phyloP scores from a whole-genome alignment of 352 stramenopile genomes.

The Pythium rhizo-oryzae region DNA sequence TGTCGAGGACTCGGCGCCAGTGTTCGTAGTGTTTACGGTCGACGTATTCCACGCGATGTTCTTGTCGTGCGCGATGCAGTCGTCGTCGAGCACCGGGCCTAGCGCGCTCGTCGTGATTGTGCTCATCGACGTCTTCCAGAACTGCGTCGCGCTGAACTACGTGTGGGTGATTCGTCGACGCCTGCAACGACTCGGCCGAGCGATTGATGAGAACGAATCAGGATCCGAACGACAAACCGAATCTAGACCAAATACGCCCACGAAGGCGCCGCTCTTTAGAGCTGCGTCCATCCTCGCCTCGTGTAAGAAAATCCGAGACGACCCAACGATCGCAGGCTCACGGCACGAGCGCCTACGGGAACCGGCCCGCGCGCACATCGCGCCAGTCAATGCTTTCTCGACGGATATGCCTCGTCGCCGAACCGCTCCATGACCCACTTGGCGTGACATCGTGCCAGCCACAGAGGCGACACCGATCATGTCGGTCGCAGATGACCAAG shows the following conservation, averaged over 20 bases:
- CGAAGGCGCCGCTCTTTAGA: background rate
- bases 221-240: no score
- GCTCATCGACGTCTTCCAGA: conserved; percentile 16
- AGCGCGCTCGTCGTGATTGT: background rate
- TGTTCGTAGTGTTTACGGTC: conserved; percentile 16
- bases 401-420: no score
- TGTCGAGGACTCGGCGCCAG: conserved; percentile 15
- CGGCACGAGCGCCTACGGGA: background rate
- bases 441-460: no score
- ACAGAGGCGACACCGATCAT: background rate
- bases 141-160: background rate
- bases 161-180: background rate
- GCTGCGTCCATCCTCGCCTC: background rate
- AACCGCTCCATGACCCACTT: no score
- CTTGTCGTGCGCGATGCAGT: conserved; percentile 25
- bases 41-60: conserved; percentile 26
- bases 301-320: background rate
- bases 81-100: background rate
- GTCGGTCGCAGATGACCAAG: background rate
- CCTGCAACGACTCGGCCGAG: background rate
- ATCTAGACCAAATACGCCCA: no score
- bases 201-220: no score
- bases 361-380: background rate
- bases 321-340: background rate
- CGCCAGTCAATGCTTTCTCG: no score